Percentiles rank a stretch among this genome's conserved stretches.
Conservation (phyloP, 768 basidiomycete species). For the Holtermannia corniformis region DNA sequence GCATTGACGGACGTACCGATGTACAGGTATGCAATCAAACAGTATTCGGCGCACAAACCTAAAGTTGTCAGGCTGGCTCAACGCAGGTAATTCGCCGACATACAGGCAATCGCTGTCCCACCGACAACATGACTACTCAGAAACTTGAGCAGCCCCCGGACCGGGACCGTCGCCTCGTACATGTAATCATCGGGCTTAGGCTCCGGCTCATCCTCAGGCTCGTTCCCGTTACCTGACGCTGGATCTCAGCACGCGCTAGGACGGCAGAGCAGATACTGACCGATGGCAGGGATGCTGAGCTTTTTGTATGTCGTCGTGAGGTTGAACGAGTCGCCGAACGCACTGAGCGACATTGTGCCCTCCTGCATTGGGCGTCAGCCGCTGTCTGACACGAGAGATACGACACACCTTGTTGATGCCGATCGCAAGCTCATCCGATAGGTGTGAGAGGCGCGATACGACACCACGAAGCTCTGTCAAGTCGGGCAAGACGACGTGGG, state of each 20-base stretch:
- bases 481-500: conserved; percentile 34
- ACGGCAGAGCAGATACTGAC: conserved; percentile 11
- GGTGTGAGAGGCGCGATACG: conserved; percentile 25
- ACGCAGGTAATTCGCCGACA: conserved; percentile 2
- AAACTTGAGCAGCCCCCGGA: conserved; percentile 36
- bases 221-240: too few relatives aligned
- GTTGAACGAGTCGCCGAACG: conserved; percentile 17
- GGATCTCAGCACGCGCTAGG: too few relatives aligned
- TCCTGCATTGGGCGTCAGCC: too few relatives aligned
- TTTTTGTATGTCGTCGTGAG: conserved; percentile 33
- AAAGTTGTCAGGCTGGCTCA: neutral
- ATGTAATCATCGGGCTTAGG: conserved; percentile 19
- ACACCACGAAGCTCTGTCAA: conserved; percentile 32
- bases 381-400: too few relatives aligned
- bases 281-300: conserved; percentile 25
- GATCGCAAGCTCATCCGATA: conserved; percentile 31
- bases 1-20: conserved; percentile 26
- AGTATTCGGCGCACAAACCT: conserved; percentile 39
- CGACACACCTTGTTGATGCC: conserved; percentile 37
- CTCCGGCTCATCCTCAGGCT: conserved; percentile 3
- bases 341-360: conserved; percentile 29
- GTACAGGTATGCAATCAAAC: conserved; percentile 40
- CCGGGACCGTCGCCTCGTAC: conserved; percentile 28
- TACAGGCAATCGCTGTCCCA: conserved; percentile 31
- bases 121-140: conserved; percentile 34